These are phyloP conservation scores for Astrocystis sublimbata DNA, from an alignment of 495 filamentous ascomycete genomes.

Conservation along the genomic window DNA sequence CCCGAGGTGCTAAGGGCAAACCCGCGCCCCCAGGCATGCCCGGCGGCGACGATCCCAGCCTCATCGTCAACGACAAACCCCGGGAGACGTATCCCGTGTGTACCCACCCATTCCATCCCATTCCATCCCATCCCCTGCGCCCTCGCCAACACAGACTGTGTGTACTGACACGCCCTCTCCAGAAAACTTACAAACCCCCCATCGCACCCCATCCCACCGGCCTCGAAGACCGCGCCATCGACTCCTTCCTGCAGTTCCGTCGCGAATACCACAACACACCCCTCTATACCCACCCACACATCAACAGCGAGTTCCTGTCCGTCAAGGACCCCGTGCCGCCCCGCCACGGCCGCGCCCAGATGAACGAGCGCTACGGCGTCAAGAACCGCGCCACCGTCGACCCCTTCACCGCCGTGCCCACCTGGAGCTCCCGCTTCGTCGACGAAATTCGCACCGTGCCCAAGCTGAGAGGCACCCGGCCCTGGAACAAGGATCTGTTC, in stretches of 20 bases:
- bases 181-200: slow-evolving; percentile 47
- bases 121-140: background rate
- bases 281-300: slow-evolving; percentile 48
- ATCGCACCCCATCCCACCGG: slow-evolving; percentile 37
- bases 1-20: slow-evolving; percentile 32
- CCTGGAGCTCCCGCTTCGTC: slow-evolving; percentile 51
- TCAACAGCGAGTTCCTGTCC: slow-evolving; percentile 15
- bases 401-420: slow-evolving; percentile 53
- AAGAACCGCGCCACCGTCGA: slow-evolving; percentile 50
- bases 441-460: slow-evolving; percentile 48
- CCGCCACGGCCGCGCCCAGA: slow-evolving; percentile 50
- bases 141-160: background rate
- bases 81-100: slow-evolving; percentile 34
- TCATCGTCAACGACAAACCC: slow-evolving; percentile 32
- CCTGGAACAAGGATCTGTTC: slow-evolving; percentile 51
- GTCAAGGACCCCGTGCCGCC: slow-evolving; percentile 25
- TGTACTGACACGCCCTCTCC: slow-evolving; percentile 2
- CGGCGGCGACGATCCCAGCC: slow-evolving; percentile 33
- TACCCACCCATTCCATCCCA: background rate
- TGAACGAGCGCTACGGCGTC: slow-evolving; percentile 51
- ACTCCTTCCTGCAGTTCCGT: slow-evolving; percentile 49
- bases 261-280: slow-evolving; percentile 49
- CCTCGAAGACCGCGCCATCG: slow-evolving; percentile 45
- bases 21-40: slow-evolving; percentile 33
- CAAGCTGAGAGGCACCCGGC: slow-evolving; percentile 39